A percentile compares a stretch with the other conserved stretches of the same genome.
These are phyloP conservation scores for Vavraia culicis DNA, from an alignment of 371 early-diverging fungal genomes.

Conservation along the genomic window DNA sequence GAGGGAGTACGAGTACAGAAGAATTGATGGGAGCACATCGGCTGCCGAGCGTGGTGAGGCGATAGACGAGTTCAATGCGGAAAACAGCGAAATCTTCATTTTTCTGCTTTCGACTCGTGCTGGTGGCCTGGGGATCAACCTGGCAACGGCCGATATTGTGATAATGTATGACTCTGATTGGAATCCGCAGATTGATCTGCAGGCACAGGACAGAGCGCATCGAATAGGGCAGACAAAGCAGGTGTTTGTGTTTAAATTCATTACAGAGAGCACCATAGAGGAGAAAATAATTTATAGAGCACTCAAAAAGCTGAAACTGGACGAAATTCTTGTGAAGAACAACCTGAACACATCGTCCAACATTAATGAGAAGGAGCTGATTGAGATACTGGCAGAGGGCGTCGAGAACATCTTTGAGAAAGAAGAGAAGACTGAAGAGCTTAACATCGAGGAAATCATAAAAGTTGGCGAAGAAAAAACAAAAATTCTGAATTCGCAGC, in stretches of 20 bases:
- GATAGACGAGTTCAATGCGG: constrained; percentile 78
- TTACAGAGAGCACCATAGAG: constrained; percentile 76
- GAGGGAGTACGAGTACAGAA: constrained; percentile 65
- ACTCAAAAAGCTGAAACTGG: constrained; percentile 80
- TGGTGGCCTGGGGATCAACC: constrained; percentile 91
- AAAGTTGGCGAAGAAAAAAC: constrained; percentile 68
- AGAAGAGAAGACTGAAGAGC: constrained; percentile 73
- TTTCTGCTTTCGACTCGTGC: constrained; percentile 55
- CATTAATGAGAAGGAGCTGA: constrained; percentile 44
- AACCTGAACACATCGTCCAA: constrained; percentile 46
- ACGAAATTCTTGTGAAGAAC: constrained; percentile 86
- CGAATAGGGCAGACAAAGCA: constrained; percentile 99
- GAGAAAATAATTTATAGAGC: constrained; percentile 78
- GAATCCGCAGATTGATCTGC: constrained; percentile 94
- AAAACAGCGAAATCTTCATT: constrained; percentile 67
- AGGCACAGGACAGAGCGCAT: constrained; percentile 98
- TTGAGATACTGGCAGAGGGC: constrained; percentile 47
- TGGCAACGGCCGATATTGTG: constrained; percentile 96
- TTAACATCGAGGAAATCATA: constrained; percentile 69
- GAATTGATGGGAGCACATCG: constrained; percentile 82
- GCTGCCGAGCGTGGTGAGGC: constrained; percentile 69
- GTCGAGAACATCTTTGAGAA: constrained; percentile 59
- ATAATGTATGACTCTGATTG: constrained; percentile 98
- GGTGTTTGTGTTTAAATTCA: constrained; percentile 85
- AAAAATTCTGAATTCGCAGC: constrained; percentile 58